Evolutionary conservation across 2,329 filamentous ascomycete species (phyloP).

Genomic region (Ophiostoma himal-ulmi): DNA sequence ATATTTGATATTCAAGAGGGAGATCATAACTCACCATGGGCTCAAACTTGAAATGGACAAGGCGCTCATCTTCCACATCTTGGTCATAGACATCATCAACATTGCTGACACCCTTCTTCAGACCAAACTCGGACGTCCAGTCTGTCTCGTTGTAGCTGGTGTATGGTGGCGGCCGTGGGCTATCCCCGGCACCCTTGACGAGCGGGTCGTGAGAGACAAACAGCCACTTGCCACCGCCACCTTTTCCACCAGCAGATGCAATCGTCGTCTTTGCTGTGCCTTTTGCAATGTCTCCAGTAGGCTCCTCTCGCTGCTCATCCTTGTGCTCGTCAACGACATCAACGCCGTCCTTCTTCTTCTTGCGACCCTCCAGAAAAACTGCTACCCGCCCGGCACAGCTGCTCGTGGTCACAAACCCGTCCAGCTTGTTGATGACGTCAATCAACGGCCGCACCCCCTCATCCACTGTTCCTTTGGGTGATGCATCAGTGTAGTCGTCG

Average conservation of each 20-base stretch:
- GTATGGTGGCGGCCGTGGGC: constrained; percentile 23
- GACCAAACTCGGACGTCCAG: constrained; percentile 37
- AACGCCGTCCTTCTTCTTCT: constrained; percentile 28
- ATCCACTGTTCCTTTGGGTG: constrained; percentile 85
- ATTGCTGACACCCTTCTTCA: constrained; percentile 33
- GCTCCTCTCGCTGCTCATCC: constrained; percentile 19
- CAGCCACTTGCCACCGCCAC: constrained; percentile 75
- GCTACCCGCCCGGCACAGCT: constrained; percentile 85
- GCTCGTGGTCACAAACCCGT: constrained; percentile 82
- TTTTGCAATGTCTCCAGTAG: constrained; percentile 28
- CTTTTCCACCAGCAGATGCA: constrained; percentile 74
- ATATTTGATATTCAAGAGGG: not conserved
- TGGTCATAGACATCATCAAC: constrained; percentile 21
- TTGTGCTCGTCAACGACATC: not conserved
- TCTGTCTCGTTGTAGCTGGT: constrained; percentile 21
- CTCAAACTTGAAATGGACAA: constrained; percentile 87
- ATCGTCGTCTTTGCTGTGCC: constrained; percentile 26
- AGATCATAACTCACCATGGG: constrained; percentile 64
- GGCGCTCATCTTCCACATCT: constrained; percentile 26
- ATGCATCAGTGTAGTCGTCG: constrained; percentile 71
- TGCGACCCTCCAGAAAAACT: constrained; percentile 77
- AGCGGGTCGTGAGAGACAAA: constrained; percentile 81
- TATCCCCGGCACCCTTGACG: constrained; percentile 25
- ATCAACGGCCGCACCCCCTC: constrained; percentile 71
- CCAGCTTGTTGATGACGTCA: constrained; percentile 64